Base-by-base conservation (phyloP, 2,329 filamentous ascomycete genomes). In the Neurospora sp. region DNA sequence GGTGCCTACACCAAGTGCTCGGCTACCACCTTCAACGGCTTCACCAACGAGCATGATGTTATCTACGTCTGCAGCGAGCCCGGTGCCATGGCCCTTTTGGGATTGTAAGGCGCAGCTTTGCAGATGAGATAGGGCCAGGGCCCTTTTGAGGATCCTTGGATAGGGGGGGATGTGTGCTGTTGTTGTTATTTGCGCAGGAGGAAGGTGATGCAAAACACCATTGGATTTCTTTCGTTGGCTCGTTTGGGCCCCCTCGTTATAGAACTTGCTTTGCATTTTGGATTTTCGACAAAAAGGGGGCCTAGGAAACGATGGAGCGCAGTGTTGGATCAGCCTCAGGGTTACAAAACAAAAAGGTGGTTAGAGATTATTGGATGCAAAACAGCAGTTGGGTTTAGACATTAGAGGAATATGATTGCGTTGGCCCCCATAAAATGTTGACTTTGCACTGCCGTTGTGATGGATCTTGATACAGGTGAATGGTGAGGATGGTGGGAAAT, bases 1-100 rank as follows among this genome's bases (percentile, higher is more conserved):
- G 96, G 96, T 69, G 95, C 96, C 33, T 99, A 99, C 82, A 98
- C 96, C 76, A 97, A 94, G 86, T 98, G 95, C 85, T 97, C 93
- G 71, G 95, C 96, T 73, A 99, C 96, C 70, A 90, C 91, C 78
- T 99, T 99, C 90, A 99, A 99, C 76, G 96, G 96, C 73, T 99
- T 98, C 82, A 92, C 90, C 69, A 93, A 98, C 81, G 86, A 89
- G 76, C 96, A 99, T 80, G 92, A 97, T 77, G 91, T 96, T 73
- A 90, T 98, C 74, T 98, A 98, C 79, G 91, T 98, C 75, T 97
- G 91, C 80, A 97, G 93, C 81, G 96, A 99, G 87, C 87, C 91
- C 23, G 95, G 93, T 66, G 96, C 94, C 38, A 86, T 85, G 74
- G 93, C 92, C 17, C 83, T 97, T 68, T 80, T 97, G 72, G 78